Percentiles rank a stretch among this genome's conserved stretches.
Conservation (phyloP, 352 stramenopile genomes). For the Globisporangium sylvaticum region DNA sequence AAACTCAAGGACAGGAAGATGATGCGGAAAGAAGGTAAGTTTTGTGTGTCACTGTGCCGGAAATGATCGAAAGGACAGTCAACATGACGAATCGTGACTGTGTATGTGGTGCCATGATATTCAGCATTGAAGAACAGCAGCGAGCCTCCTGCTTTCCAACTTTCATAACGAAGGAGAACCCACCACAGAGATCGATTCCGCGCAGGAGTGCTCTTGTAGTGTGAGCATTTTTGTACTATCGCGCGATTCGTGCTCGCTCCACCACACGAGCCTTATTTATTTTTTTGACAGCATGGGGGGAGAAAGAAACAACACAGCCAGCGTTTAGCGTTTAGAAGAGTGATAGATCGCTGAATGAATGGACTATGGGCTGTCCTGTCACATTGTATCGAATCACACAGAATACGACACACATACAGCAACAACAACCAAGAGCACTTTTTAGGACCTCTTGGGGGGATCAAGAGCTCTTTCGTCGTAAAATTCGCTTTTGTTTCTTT, state of each 20-base stretch:
- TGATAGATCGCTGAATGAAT: background rate
- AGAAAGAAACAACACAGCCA: background rate
- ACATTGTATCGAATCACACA: too few species aligned
- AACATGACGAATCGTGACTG: too few species aligned
- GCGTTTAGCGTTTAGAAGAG: background rate
- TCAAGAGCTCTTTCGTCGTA: background rate
- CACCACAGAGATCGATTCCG: background rate
- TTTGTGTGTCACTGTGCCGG: background rate
- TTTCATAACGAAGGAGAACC: conserved; percentile 5
- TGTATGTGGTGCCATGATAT: conserved; percentile 5
- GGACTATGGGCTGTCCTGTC: too few species aligned
- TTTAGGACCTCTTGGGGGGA: background rate
- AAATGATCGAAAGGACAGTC: too few species aligned
- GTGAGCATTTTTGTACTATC: background rate
- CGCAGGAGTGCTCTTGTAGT: background rate
- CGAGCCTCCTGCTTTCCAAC: conserved; percentile 6
- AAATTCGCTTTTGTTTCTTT: background rate
- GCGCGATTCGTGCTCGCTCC: background rate
- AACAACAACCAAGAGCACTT: background rate
- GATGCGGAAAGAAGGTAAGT: conserved; percentile 52
- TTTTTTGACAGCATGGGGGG: conserved; percentile 9
- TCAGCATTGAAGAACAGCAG: conserved; percentile 5
- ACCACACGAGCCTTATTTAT: conserved; percentile 1
- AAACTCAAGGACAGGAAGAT: conserved; percentile 74
- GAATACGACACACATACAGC: too few species aligned